Conservation (phyloP, 1,284 basidiomycete species). For the Earliella scabrosa region DNA sequence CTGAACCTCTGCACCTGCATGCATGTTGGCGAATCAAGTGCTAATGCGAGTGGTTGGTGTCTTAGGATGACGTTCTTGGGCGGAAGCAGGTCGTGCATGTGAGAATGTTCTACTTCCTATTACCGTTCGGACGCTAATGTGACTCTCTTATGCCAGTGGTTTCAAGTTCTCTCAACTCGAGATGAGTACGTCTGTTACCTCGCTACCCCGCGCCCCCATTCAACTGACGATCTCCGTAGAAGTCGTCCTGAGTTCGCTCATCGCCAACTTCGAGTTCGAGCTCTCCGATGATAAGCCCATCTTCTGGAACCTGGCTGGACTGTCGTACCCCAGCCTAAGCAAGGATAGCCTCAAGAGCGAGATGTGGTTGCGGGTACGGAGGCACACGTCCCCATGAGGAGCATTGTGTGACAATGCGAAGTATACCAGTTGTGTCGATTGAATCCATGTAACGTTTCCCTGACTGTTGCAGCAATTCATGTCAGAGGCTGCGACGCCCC, state of each 20-base stretch:
- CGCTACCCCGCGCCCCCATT: neutral
- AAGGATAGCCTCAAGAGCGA: constrained; percentile 11
- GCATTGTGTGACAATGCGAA: no score
- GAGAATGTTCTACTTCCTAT: neutral
- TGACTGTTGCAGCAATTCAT: no score
- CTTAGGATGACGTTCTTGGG: neutral
- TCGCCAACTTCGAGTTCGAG: neutral
- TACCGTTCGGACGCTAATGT: constrained; percentile 9
- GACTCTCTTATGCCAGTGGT: constrained; percentile 12
- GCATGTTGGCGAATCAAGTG: neutral
- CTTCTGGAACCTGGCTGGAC: constrained; percentile 19
- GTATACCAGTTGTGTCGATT: no score
- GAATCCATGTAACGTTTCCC: no score
- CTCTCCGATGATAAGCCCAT: constrained; percentile 2
- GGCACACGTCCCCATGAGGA: neutral
- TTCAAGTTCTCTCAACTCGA: constrained; percentile 29
- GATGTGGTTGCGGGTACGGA: constrained; percentile 4
- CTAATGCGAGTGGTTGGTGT: neutral
- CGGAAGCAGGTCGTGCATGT: neutral
- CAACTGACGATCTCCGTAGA: neutral
- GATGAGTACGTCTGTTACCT: constrained; percentile 18
- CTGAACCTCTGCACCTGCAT: neutral
- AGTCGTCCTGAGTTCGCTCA: neutral
- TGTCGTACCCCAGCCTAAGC: constrained; percentile 21
- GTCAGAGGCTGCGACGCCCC: no score